Evolutionary conservation across 306 rosid genomes (phyloP).

Genomic region (Cajanus cajan): DNA sequence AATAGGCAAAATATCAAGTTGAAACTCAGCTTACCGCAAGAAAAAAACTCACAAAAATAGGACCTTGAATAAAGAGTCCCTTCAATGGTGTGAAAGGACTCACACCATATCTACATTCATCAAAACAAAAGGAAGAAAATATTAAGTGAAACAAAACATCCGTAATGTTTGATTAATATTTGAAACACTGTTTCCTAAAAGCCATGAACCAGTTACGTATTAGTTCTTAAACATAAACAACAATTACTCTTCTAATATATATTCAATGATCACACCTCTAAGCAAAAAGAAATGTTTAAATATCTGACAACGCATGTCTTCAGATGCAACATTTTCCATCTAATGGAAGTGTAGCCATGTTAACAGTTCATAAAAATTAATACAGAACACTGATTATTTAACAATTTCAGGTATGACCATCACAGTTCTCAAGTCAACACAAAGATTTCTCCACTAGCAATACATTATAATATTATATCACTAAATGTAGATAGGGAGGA

Average conservation of each 20-base stretch:
- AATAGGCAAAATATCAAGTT: conserved; percentile 18
- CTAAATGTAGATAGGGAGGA: neutral
- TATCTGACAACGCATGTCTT: neutral
- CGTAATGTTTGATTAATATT: conserved; percentile 18
- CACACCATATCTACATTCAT: conserved; percentile 69
- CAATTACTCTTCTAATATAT: neutral
- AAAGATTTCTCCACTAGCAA: conserved; percentile 5
- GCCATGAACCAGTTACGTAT: conserved; percentile 10
- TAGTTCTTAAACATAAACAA: neutral
- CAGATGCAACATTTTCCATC: conserved; percentile 13
- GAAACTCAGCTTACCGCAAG: conserved; percentile 68
- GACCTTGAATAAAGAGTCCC: conserved; percentile 77
- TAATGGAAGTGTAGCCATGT: conserved; percentile 16
- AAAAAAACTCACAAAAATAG: conserved; percentile 82
- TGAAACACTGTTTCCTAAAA: neutral
- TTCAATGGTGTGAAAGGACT: conserved; percentile 78
- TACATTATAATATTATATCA: conserved; percentile 19
- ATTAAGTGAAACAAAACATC: conserved; percentile 17
- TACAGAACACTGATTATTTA: neutral
- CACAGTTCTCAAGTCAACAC: conserved; percentile 14
- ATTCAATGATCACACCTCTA: conserved; percentile 19
- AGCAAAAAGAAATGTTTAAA: conserved; percentile 12
- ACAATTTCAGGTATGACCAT: neutral
- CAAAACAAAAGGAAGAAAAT: conserved; percentile 32
- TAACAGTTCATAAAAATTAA: neutral